These are phyloP conservation scores for Pseudogymnoascus sp. DNA, from an alignment of 2,329 filamentous ascomycete species.

Conservation along the genomic window DNA sequence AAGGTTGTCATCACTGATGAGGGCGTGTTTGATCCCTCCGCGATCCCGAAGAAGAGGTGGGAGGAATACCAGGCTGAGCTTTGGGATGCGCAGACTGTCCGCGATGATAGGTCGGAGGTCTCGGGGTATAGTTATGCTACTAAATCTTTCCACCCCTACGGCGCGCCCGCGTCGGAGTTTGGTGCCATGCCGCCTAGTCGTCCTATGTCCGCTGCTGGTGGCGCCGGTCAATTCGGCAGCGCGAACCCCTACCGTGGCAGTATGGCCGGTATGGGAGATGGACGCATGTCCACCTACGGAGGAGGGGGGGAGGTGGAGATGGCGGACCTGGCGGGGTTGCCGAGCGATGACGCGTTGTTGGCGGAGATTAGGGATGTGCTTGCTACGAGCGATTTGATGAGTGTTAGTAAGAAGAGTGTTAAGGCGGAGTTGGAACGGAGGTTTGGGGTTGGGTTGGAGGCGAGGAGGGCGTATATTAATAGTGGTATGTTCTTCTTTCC, in stretches of 20 bases:
- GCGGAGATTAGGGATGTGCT: slow-evolving; percentile 94
- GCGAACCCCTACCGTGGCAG: slow-evolving; percentile 38
- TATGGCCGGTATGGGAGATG: neutral
- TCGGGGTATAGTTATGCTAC: slow-evolving; percentile 95
- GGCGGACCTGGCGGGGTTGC: slow-evolving; percentile 64
- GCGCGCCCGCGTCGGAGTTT: slow-evolving; percentile 58
- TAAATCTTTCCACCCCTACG: slow-evolving; percentile 57
- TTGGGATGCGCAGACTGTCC: slow-evolving; percentile 77
- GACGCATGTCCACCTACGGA: slow-evolving; percentile 33
- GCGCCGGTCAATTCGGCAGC: slow-evolving; percentile 38
- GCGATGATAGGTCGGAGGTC: slow-evolving; percentile 75
- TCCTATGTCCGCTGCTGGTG: slow-evolving; percentile 27
- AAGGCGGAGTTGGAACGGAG: slow-evolving; percentile 87
- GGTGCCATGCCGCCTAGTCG: slow-evolving; percentile 49
- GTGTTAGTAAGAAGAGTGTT: slow-evolving; percentile 96
- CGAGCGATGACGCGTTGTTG: slow-evolving; percentile 81
- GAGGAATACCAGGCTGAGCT: slow-evolving; percentile 98
- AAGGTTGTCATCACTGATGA: slow-evolving; percentile 93
- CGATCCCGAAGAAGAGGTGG: slow-evolving; percentile 97
- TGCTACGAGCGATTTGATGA: slow-evolving; percentile 89
- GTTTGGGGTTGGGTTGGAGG: slow-evolving; percentile 79
- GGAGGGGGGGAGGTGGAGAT: slow-evolving; percentile 63
- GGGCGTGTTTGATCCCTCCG: slow-evolving; percentile 90
- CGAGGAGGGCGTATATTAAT: slow-evolving; percentile 88
- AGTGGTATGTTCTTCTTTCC: slow-evolving; percentile 57